Evolutionary conservation across 2,329 filamentous ascomycete genomes (phyloP), one percentile per base, ranked within the genome.

Genomic region (Fusarium sp.): DNA sequence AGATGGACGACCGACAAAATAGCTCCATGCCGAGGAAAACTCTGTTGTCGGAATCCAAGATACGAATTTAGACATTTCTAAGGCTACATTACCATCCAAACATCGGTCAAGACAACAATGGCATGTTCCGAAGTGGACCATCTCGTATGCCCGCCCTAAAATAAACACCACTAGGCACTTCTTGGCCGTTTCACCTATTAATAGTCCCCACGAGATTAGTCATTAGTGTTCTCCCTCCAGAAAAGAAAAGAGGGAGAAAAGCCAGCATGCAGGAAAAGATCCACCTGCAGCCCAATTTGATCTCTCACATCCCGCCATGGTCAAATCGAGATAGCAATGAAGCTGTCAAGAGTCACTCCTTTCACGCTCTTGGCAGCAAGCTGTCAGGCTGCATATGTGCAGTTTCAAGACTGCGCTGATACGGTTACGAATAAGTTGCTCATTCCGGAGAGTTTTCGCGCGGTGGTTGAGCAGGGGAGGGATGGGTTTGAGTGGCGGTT

Each of bases 241-340:
- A 6, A 22, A 33, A 28, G 24, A 49, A 17, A 33, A 15, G 24
- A 49, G 24, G 20, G 42, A 51, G 36, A 60, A 67, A 51, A 51
- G 35, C 33, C 33, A 61, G 9, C 41, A 28, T 20, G 13, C 28
- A 41, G 59, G 39, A 36, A 52, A 35, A 54, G 66, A 52, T 63
- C 66, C 64, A 69, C 63, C 57, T 39, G 31, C 55, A 33, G 7
- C 63, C 48, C 36, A 69, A 69, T 68, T 63, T 69, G 66, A 69
- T 69, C 64, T 48, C 56, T 69, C 31, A 49, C 64, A 68, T 69
- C 22, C 47, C 24, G 36, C 47, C 64, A 69, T 68, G 66, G 47
- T 45, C 35, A 41, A 54, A 44, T 41, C 35, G 35, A 60, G 63
- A 61, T 56, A 64, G 28, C 39, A 41, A 69, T 70, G 59, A 73